Conservation (phyloP, 441 rosid genomes). For the Populus hybrid region DNA sequence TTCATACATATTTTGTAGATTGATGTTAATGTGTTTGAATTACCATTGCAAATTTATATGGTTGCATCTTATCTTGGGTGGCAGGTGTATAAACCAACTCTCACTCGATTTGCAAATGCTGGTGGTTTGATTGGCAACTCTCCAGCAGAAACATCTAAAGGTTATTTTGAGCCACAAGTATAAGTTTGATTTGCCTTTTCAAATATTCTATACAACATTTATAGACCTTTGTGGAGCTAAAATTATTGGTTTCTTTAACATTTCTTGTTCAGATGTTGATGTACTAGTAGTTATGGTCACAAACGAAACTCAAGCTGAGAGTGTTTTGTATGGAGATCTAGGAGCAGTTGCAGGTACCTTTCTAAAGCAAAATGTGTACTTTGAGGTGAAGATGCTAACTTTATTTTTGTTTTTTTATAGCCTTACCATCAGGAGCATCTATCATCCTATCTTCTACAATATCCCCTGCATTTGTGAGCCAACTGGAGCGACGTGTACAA, state of each 20-base stretch:
- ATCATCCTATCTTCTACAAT: slow-evolving; percentile 89
- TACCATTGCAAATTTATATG: not conserved
- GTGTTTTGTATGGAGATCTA: slow-evolving; percentile 70
- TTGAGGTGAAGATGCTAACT: slow-evolving; percentile 22
- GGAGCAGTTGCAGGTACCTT: slow-evolving; percentile 81
- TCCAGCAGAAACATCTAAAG: slow-evolving; percentile 80
- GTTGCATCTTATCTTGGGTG: slow-evolving; percentile 27
- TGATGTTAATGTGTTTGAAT: not conserved
- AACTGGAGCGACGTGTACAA: slow-evolving; percentile 69
- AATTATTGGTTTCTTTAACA: slow-evolving; percentile 7
- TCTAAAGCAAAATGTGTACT: slow-evolving; percentile 9
- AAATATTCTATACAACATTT: not conserved
- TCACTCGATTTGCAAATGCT: slow-evolving; percentile 57
- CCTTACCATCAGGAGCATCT: slow-evolving; percentile 72
- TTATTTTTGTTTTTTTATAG: slow-evolving; percentile 36
- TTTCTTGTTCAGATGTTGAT: slow-evolving; percentile 61
- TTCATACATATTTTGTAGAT: not conserved
- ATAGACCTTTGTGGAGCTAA: not conserved
- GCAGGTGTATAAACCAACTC: slow-evolving; percentile 87
- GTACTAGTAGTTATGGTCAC: slow-evolving; percentile 91
- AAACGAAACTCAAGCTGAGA: slow-evolving; percentile 88
- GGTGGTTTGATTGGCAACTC: slow-evolving; percentile 79
- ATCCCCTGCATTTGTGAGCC: slow-evolving; percentile 75
- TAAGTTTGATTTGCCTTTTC: slow-evolving; percentile 3
- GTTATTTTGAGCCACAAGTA: slow-evolving; percentile 34